Evolutionary conservation across 768 basidiomycete genomes (phyloP).

Genomic region (Termitomyces sp.): DNA sequence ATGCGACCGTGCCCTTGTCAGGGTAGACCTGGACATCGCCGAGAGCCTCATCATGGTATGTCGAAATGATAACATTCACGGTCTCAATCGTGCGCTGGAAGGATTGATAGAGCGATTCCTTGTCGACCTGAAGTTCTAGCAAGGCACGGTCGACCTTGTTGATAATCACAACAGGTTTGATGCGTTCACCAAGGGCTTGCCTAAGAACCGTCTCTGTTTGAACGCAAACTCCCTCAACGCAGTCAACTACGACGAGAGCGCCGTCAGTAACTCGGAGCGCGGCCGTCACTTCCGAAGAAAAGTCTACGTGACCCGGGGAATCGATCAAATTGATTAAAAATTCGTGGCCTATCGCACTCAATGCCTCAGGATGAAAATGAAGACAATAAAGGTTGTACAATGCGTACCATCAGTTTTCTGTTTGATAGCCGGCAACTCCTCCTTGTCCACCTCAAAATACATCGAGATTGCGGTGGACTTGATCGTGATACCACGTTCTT

Average conservation of each 20-base stretch:
- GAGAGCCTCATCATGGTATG: conserved; percentile 88
- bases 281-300: conserved; percentile 99
- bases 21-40: conserved; percentile 99
- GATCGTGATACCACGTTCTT: conserved; percentile 99
- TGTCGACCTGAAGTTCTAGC: conserved; percentile 94
- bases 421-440: conserved; percentile 77
- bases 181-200: conserved; percentile 95
- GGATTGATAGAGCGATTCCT: conserved; percentile 96
- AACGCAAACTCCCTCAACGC: conserved; percentile 98
- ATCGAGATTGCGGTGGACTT: conserved; percentile 99
- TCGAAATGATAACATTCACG: conserved; percentile 98
- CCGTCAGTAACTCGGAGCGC: conserved; percentile 99
- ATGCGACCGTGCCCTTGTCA: conserved; percentile 96
- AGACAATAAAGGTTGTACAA: not conserved
- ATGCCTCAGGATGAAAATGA: not conserved
- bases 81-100: conserved; percentile 97
- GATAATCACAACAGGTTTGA: conserved; percentile 99
- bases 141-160: conserved; percentile 99
- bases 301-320: conserved; percentile 99
- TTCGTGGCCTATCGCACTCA: conserved; percentile 59
- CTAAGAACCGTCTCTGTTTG: conserved; percentile 99
- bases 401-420: conserved; percentile 87
- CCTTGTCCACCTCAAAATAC: conserved; percentile 96
- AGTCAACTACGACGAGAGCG: conserved; percentile 99
- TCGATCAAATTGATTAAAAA: conserved; percentile 93